Evolutionary conservation across 257 asterid species (phyloP).

Genomic region (Oldenlandia corymbosa): DNA sequence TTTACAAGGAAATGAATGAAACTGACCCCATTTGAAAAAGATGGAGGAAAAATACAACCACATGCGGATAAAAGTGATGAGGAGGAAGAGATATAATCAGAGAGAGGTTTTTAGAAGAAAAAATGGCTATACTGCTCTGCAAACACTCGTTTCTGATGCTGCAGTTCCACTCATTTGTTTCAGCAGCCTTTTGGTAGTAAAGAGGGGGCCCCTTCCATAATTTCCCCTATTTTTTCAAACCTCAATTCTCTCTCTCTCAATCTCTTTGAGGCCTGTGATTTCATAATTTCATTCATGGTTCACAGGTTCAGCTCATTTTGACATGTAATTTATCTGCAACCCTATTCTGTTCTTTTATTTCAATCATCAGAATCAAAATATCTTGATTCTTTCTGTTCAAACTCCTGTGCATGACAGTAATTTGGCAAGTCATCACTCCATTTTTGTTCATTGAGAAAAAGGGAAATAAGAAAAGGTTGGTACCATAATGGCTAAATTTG

Average conservation of each 20-base stretch:
- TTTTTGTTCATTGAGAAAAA: constrained; percentile 2
- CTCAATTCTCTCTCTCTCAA: not conserved
- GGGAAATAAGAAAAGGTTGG: constrained; percentile 9
- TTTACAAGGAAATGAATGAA: constrained; percentile 30
- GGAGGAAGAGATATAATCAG: constrained; percentile 1
- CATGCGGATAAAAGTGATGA: constrained; percentile 17
- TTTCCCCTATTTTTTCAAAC: not conserved
- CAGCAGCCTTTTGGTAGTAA: constrained; percentile 66
- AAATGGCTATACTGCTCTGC: constrained; percentile 7
- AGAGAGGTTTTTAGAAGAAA: not conserved
- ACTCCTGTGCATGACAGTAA: constrained; percentile 38
- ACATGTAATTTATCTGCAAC: constrained; percentile 21
- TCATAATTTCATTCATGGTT: too few species aligned
- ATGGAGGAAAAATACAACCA: constrained; percentile 27
- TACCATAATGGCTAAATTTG: constrained; percentile 8
- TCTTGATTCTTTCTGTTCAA: constrained; percentile 44
- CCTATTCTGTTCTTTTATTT: constrained; percentile 25
- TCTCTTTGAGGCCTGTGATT: constrained; percentile 16
- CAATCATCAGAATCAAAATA: constrained; percentile 34
- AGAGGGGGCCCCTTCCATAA: constrained; percentile 44
- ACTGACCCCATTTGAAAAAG: constrained; percentile 41
- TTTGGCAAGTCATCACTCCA: not conserved
- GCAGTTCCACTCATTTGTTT: constrained; percentile 79
- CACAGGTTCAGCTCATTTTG: too few species aligned
- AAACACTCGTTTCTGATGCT: constrained; percentile 36